These are phyloP conservation scores for Camillea tinctor DNA, from an alignment of 2,329 filamentous ascomycete species.

Conservation along the genomic window DNA sequence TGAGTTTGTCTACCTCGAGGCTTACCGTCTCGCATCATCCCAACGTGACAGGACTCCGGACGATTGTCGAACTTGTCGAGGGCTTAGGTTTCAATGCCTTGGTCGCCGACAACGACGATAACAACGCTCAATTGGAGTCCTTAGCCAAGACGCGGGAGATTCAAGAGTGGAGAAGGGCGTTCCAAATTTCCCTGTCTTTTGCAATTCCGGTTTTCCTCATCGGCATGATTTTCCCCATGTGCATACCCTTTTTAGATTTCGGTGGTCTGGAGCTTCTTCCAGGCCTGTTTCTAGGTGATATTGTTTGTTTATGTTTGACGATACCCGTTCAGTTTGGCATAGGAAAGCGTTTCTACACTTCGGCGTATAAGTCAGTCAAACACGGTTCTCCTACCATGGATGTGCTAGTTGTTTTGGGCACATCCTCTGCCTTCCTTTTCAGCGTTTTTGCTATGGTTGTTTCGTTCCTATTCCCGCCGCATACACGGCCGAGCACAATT, in stretches of 20 bases:
- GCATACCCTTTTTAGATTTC: slow-evolving; percentile 71
- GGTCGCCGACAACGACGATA: slow-evolving; percentile 88
- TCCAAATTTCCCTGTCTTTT: slow-evolving; percentile 74
- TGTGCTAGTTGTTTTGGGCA: slow-evolving; percentile 89
- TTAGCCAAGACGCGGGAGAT: slow-evolving; percentile 96
- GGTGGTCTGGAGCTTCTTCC: slow-evolving; percentile 64
- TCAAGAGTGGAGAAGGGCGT: slow-evolving; percentile 83
- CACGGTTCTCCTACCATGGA: slow-evolving; percentile 97
- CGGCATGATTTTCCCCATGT: slow-evolving; percentile 94
- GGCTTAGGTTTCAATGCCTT: slow-evolving; percentile 83
- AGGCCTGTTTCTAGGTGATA: slow-evolving; percentile 84
- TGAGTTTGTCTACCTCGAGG: slow-evolving; percentile 72
- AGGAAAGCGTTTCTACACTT: slow-evolving; percentile 88
- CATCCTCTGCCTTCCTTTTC: slow-evolving; percentile 94
- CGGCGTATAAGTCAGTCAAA: slow-evolving; percentile 88
- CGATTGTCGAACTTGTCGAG: slow-evolving; percentile 80
- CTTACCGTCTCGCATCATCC: slow-evolving; percentile 73
- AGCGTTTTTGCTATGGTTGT: slow-evolving; percentile 85
- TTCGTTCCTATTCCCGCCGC: slow-evolving; percentile 71
- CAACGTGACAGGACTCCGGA: slow-evolving; percentile 71
- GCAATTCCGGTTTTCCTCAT: slow-evolving; percentile 88
- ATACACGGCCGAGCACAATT: slow-evolving; percentile 79
- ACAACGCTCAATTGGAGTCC: slow-evolving; percentile 93
- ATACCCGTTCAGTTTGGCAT: slow-evolving; percentile 96
- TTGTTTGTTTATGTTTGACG: slow-evolving; percentile 80